Evolutionary conservation across 2,329 filamentous ascomycete species (phyloP).

Genomic region (Cryphonectria naterciae): DNA sequence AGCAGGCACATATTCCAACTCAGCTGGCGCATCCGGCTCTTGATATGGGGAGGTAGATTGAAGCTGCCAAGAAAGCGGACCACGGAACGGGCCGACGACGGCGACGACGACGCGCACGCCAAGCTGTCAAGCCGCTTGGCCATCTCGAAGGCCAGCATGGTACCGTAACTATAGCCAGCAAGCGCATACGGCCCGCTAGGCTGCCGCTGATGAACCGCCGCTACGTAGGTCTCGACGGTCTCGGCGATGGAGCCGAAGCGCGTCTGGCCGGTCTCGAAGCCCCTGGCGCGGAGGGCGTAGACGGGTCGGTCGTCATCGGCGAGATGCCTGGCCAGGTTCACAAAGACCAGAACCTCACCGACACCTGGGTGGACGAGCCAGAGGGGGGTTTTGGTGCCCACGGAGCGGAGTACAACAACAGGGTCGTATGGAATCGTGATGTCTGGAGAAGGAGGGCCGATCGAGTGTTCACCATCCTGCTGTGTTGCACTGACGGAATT

Average conservation of each 20-base stretch:
- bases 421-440: conserved; percentile 35
- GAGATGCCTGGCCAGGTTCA: conserved; percentile 44
- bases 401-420: conserved; percentile 40
- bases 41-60: no score
- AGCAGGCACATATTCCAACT: no score
- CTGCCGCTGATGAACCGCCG: conserved; percentile 46
- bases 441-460: no score
- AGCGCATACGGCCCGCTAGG: conserved; percentile 56
- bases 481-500: conserved; percentile 27
- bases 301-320: conserved; percentile 43
- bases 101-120: conserved; percentile 42
- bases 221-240: conserved; percentile 44
- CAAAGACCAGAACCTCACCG: conserved; percentile 48
- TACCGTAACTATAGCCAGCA: conserved; percentile 55
- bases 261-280: conserved; percentile 45
- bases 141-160: conserved; percentile 55
- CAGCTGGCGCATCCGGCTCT: no score
- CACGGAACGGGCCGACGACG: no score
- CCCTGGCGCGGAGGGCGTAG: conserved; percentile 50
- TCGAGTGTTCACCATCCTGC: no score
- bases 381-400: conserved; percentile 42
- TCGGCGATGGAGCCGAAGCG: conserved; percentile 46
- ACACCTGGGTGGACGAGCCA: conserved; percentile 48
- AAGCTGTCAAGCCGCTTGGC: conserved; percentile 53
- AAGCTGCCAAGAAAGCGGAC: no score